Evolutionary conservation across 495 filamentous ascomycete genomes (phyloP), one percentile per base, ranked within the genome.

Genomic region (Penicillium ucsense): DNA sequence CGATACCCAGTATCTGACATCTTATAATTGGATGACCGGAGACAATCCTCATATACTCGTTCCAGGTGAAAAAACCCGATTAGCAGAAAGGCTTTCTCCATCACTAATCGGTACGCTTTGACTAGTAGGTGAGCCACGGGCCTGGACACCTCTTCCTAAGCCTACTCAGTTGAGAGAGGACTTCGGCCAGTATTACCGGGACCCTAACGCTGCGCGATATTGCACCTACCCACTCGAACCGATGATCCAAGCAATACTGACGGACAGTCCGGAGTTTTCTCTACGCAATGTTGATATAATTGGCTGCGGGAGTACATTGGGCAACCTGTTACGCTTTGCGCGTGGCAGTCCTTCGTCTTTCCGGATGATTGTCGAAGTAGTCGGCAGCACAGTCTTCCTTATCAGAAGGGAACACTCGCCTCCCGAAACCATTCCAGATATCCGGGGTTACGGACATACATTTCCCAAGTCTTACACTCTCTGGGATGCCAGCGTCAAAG

Each of bases 401-500:
- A 54, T 81, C 34, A 75, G 82, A 28, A 66, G 69, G 20, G 78
- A 81, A 43, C 81, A 77, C 43, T 71, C 68, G 2, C 79, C 80
- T 0, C 74, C 56, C 0, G 61, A 79, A 46, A 45, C 57, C 3
- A 80, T 86, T 31, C 53, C 60, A 3, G 68, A 66, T 42, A 63
- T 86, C 4, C 45, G 46, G 5, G 84, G 82, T 0, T 86, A 69
- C 55, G 82, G 83, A 6, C 79, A 84, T 56, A 73, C 76, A 1
- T 86, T 86, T 56, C 73, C 79, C 4, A 79, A 83, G 35, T 70
- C 62, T 32, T 83, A 83, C 53, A 86, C 84, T 2, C 77, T 73
- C 1, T 81, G 80, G 76, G 65, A 72, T 6, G 4, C 47, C 0
- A 67, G 64, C 8, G 67, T 77, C 30, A 63, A 62, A 40, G 68